Evolutionary conservation across 805 yeast species (phyloP), one percentile per base, ranked within the genome.

Genomic region (Wickerhamomyces rabaulensis): DNA sequence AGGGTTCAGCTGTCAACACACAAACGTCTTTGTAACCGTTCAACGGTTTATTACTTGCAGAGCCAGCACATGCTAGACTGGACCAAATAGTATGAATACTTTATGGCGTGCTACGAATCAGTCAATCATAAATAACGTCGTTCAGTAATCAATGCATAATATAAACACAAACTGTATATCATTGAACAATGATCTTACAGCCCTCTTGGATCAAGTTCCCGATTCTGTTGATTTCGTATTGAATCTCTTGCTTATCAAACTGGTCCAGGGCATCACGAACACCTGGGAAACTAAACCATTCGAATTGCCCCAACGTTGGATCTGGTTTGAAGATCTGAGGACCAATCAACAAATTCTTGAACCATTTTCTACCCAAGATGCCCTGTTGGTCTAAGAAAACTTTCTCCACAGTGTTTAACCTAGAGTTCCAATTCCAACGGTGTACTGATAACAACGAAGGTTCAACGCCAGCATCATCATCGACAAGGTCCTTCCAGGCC

Each of bases 401-500:
- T 51, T 75, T 76, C 51, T 82, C 84, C 47, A 87, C 70, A 15
- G 66, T 62, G 4, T 78, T 63, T 56, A 88, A 64, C 50, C 79
- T 79, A n/a, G 79, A 74, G 63, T 91, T 91, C 87, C 94, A 86
- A 47, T 79, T 79, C 84, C 87, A 79, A 56, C 98, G 72, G 52
- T 78, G 81, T 40, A 82, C 80, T 0, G 91, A 75, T 36, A 87
- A 67, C 46, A 84, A 61, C 2, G 89, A 78, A 1, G 95, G 90
- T 60, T 91, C 95, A 4, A 80, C 57, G 2, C 85, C 91, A 5
- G 75, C 69, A 42, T 73, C 76, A 27, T 73, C 71, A 13, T 64
- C 62, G 3, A 77, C 76, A 19, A 78, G 66, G 27, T 76, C 75
- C 20, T 65, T 61, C 97, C 97, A 91, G 8, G 82, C 78, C 20